Percentiles rank a stretch among this genome's conserved stretches.
These are phyloP conservation scores for Orbilia oligospora DNA, from an alignment of 2,329 filamentous ascomycete species.

Conservation along the genomic window DNA sequence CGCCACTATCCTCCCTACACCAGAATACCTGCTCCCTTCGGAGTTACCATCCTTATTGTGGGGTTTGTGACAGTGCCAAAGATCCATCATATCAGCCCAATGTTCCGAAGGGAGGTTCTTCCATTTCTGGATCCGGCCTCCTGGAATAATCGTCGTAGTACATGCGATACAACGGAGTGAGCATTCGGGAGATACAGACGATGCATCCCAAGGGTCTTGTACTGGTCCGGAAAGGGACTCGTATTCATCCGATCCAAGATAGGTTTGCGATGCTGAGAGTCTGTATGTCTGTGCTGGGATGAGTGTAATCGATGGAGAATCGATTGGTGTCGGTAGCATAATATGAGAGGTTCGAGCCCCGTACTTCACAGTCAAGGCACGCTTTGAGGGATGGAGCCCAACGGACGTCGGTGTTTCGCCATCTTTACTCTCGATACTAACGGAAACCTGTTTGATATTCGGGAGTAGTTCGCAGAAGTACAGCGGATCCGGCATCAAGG, in stretches of 20 bases:
- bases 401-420: constrained; percentile 62
- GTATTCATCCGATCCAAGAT: constrained; percentile 58
- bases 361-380: constrained; percentile 68
- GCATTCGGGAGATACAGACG: constrained; percentile 67
- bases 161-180: constrained; percentile 67
- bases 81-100: constrained; percentile 99
- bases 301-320: constrained; percentile 66
- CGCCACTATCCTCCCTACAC: constrained; percentile 75
- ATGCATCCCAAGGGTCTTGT: constrained; percentile 72
- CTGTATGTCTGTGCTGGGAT: constrained; percentile 68
- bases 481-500: constrained; percentile 56
- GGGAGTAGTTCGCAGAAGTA: constrained; percentile 72
- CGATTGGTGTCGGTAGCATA: constrained; percentile 71
- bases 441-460: constrained; percentile 76
- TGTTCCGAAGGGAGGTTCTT: constrained; percentile 96
- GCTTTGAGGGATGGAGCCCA: constrained; percentile 64
- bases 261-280: constrained; percentile 62
- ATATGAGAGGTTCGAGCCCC: constrained; percentile 68
- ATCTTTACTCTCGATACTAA: constrained; percentile 70
- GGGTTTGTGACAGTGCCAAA: constrained; percentile 99
- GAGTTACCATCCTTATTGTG: constrained; percentile 71
- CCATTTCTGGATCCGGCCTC: constrained; percentile 74
- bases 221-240: constrained; percentile 63
- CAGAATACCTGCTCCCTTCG: constrained; percentile 61
- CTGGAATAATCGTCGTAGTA: constrained; percentile 68